phyloP scores from a whole-genome alignment of 2,329 filamentous ascomycete genomes.

The Ophiocordyceps sinensis region DNA sequence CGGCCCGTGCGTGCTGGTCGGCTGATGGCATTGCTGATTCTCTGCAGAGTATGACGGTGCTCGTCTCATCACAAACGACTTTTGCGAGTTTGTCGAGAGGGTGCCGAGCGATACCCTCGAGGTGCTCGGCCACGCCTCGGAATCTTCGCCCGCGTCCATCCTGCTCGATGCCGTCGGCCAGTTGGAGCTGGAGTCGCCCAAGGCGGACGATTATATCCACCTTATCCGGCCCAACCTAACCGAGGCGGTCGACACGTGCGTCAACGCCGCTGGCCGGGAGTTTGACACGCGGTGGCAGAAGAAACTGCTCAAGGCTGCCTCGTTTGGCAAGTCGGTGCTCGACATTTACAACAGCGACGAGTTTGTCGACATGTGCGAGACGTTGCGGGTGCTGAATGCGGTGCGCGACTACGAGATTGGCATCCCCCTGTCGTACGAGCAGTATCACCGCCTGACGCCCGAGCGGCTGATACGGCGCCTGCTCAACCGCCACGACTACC shows the following conservation, averaged over 20 bases:
- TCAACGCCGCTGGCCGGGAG: conserved; percentile 85
- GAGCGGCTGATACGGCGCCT: conserved; percentile 78
- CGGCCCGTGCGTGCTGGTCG: conserved; percentile 9
- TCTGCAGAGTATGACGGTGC: conserved; percentile 62
- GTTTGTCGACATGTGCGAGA: conserved; percentile 97
- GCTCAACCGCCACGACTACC: conserved; percentile 79
- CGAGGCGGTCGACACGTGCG: conserved; percentile 86
- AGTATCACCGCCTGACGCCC: conserved; percentile 80
- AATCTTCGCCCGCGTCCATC: conserved; percentile 82
- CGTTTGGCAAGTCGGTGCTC: conserved; percentile 92
- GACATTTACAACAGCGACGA: conserved; percentile 97
- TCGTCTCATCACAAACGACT: conserved; percentile 75
- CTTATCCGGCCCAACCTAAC: conserved; percentile 76
- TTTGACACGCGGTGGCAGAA: conserved; percentile 90
- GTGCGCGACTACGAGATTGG: conserved; percentile 85
- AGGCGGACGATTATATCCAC: conserved; percentile 95
- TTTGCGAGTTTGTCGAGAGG: conserved; percentile 95
- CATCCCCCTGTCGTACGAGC: conserved; percentile 80
- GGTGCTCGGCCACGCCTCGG: conserved; percentile 78
- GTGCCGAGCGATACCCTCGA: conserved; percentile 77
- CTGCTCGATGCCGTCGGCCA: conserved; percentile 84
- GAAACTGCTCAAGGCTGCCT: conserved; percentile 85
- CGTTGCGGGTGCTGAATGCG: conserved; percentile 79
- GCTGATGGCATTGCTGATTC: conserved; percentile 4
- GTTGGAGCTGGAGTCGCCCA: conserved; percentile 84